A percentile compares a stretch with the other conserved stretches of the same genome.
These are phyloP conservation scores for Gastrolobium villosum DNA, from an alignment of 306 rosid species.

Conservation along the genomic window DNA sequence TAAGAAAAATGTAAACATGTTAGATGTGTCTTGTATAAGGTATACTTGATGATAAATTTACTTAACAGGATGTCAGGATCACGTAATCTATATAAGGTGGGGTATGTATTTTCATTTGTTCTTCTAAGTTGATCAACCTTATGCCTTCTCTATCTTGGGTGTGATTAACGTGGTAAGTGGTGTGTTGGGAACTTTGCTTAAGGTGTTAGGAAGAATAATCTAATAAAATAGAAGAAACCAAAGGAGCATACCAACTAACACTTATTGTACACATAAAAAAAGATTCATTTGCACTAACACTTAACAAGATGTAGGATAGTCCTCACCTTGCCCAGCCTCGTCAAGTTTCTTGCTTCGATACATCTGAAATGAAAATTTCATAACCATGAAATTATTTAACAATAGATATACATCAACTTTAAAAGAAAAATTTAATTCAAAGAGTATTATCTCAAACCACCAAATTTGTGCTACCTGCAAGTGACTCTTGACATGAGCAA, in stretches of 20 bases:
- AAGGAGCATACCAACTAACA: too few relatives aligned
- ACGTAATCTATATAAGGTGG: too few relatives aligned
- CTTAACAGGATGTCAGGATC: background rate
- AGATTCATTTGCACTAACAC: background rate
- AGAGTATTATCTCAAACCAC: background rate
- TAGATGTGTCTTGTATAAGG: background rate
- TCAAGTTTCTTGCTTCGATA: constrained; percentile 94
- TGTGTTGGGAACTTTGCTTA: background rate
- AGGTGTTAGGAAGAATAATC: background rate
- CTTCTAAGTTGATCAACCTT: constrained; percentile 16
- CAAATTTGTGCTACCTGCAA: constrained; percentile 47
- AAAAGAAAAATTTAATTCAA: background rate
- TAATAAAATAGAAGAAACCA: too few relatives aligned
- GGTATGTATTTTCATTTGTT: background rate
- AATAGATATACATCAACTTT: background rate
- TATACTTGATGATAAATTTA: background rate
- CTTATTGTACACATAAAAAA: background rate
- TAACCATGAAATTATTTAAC: background rate
- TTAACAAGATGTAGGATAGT: background rate
- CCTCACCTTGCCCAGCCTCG: constrained; percentile 83
- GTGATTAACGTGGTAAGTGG: too few relatives aligned
- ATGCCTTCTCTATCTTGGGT: background rate
- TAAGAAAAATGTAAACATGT: background rate
- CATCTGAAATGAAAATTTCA: constrained; percentile 71
- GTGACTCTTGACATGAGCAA: constrained; percentile 95